phyloP scores from a whole-genome alignment of 768 basidiomycete genomes.

The Mycena rebaudengoi region DNA sequence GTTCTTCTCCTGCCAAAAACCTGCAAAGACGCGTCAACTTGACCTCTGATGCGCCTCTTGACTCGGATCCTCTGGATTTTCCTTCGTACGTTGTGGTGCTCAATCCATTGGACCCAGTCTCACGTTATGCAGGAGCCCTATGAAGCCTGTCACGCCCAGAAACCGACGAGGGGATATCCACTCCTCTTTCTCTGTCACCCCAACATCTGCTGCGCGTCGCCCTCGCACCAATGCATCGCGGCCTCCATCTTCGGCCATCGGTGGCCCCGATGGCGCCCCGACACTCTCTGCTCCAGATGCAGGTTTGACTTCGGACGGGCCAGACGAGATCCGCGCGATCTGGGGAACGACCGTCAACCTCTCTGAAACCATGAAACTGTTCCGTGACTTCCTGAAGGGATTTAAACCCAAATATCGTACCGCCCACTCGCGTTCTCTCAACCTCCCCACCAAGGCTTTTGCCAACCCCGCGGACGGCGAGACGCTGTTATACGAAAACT shows the following conservation, averaged over 20 bases:
- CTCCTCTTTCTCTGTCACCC: conserved; percentile 73
- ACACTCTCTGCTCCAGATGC: conserved; percentile 68
- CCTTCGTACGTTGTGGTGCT: conserved; percentile 59
- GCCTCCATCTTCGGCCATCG: conserved; percentile 23
- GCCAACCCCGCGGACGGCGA: conserved; percentile 74
- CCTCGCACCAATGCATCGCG: conserved; percentile 32
- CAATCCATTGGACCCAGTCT: no score
- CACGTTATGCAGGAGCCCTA: conserved; percentile 57
- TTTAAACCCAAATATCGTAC: conserved; percentile 94
- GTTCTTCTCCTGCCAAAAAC: conserved; percentile 65
- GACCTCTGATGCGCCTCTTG: conserved; percentile 48
- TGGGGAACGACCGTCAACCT: conserved; percentile 99
- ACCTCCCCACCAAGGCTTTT: conserved; percentile 58
- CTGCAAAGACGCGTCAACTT: conserved; percentile 46
- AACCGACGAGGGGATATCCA: conserved; percentile 92
- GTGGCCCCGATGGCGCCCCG: conserved; percentile 32
- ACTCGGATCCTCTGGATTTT: conserved; percentile 76
- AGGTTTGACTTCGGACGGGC: conserved; percentile 74
- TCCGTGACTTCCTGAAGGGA: conserved; percentile 87
- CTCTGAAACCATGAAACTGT: conserved; percentile 89
- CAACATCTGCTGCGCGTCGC: conserved; percentile 52
- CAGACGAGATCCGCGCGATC: conserved; percentile 88
- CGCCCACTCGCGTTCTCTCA: conserved; percentile 71
- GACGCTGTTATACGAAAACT: conserved; percentile 76
- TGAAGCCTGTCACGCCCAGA: conserved; percentile 64